These are phyloP conservation scores for Sclerospora graminicola DNA, from an alignment of 352 stramenopile species.

Conservation along the genomic window DNA sequence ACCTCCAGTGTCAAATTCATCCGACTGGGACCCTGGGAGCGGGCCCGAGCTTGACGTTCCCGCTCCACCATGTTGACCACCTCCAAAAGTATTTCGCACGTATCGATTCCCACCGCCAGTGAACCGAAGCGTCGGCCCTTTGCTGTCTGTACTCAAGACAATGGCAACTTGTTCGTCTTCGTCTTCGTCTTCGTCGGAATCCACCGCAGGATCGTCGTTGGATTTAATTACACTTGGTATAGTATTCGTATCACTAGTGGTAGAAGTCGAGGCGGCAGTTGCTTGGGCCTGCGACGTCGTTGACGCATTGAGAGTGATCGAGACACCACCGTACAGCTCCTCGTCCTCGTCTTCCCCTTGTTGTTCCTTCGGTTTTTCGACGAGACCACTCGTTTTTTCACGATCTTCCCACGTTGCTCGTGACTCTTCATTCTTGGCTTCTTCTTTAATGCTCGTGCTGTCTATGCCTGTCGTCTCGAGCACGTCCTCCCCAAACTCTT, in stretches of 20 bases:
- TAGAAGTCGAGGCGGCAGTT: conserved; percentile 4
- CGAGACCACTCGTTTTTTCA: neutral
- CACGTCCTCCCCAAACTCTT: conserved; percentile 75
- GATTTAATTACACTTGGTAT: neutral
- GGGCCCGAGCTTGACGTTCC: conserved; percentile 5
- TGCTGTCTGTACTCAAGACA: conserved; percentile 55
- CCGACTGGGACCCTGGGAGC: conserved; percentile 5
- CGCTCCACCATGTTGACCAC: conserved; percentile 23
- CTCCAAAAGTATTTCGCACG: conserved; percentile 47
- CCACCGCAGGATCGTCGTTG: conserved; percentile 21
- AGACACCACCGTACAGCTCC: conserved; percentile 69
- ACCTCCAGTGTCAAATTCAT: conserved; percentile 5
- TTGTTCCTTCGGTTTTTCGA: conserved; percentile 10
- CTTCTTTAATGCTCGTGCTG: conserved; percentile 15
- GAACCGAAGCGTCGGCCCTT: conserved; percentile 74
- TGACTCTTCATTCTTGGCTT: conserved; percentile 19
- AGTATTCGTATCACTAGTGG: neutral
- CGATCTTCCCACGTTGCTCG: conserved; percentile 17
- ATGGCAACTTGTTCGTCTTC: conserved; percentile 63
- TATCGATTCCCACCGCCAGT: conserved; percentile 67
- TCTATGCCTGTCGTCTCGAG: conserved; percentile 29
- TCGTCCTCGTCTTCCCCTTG: conserved; percentile 62
- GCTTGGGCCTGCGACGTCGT: conserved; percentile 17
- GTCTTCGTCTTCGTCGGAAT: conserved; percentile 74
- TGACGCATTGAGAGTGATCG: conserved; percentile 51